phyloP scores from a whole-genome alignment of 495 filamentous ascomycete species.

The Hypoxylon crocopeplum region DNA sequence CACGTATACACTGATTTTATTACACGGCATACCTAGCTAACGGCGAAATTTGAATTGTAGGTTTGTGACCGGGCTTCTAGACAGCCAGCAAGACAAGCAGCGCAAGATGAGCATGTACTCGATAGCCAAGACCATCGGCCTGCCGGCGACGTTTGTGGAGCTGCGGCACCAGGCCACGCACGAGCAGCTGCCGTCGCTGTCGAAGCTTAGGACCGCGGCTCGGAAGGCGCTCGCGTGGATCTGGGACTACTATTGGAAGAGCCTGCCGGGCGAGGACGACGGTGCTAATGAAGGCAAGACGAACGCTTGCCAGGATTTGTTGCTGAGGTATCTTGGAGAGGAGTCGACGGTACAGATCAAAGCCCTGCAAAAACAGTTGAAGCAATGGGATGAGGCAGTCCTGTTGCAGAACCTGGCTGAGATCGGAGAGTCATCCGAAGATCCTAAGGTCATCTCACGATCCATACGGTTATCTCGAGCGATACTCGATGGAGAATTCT shows the following conservation, averaged over 20 bases:
- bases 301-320: conserved; percentile 27
- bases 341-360: conserved; percentile 12
- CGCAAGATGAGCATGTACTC: conserved; percentile 83
- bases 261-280: conserved; percentile 41
- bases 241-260: conserved; percentile 84
- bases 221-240: conserved; percentile 80
- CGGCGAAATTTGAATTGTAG: conserved; percentile 48
- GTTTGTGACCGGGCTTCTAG: conserved; percentile 89
- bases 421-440: conserved; percentile 42
- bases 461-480: conserved; percentile 43
- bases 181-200: conserved; percentile 78
- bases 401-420: conserved; percentile 41
- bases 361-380: conserved; percentile 29
- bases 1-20: no score
- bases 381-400: conserved; percentile 34
- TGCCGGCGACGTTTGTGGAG: conserved; percentile 88
- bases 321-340: conserved; percentile 39
- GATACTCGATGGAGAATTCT: conserved; percentile 34
- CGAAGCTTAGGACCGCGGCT: conserved; percentile 69
- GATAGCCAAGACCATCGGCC: conserved; percentile 73
- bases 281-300: conserved; percentile 5
- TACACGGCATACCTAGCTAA: conserved; percentile 21
- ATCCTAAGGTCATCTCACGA: conserved; percentile 44
- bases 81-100: conserved; percentile 71
- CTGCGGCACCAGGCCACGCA: conserved; percentile 90